Evolutionary conservation across 345 rosid genomes (phyloP), one percentile per base, ranked within the genome.

Genomic region (Citrus mangshanensis): DNA sequence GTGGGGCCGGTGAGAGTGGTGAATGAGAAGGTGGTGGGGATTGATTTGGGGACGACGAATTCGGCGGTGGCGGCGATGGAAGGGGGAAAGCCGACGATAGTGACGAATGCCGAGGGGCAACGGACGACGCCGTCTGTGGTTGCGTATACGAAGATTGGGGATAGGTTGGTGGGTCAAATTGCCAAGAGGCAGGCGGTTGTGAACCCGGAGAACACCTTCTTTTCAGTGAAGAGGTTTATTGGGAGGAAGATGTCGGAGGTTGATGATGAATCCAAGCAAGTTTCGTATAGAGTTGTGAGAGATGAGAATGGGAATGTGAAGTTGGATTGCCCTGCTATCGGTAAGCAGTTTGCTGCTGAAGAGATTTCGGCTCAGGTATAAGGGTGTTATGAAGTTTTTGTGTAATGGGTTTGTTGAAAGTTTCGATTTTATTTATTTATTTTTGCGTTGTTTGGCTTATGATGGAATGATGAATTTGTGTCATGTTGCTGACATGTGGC

Each of bases 1-100:
- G 86, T 82, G 2, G 96, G 95, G 12, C 94, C 97, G 0, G 79
- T 93, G 19, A 82, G 94, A 21, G 96, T 92, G 22, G 93, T 87
- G 64, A 88, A 84, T 69, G 99, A 96, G 90, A 96, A 96, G 66
- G 95, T 94, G 7, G 98, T 96, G 35, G 99, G 98, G 34, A 97
- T 97, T 70, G 99, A 97, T 85, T 77, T 93, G 74, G 99, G 99
- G 46, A 97, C 99, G 9, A 97, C 98, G 12, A 97, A 97, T 76
- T 97, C 99, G 21, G 98, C 98, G 0, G 99, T 93, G 51, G 99
- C 99, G 58, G 99, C 98, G 0, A 97, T 97, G 98, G 99, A 97
- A 83, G 99, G 99, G 68, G 99, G 99, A 24, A 93, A 97, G 79
- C 98, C 98, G 4, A 96, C 99, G 38, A 96, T 96, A 67, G 98